A percentile compares a stretch with the other conserved stretches of the same genome.
These are phyloP conservation scores for Cichorium intybus DNA, from an alignment of 140 eudicot species.

Conservation along the genomic window DNA sequence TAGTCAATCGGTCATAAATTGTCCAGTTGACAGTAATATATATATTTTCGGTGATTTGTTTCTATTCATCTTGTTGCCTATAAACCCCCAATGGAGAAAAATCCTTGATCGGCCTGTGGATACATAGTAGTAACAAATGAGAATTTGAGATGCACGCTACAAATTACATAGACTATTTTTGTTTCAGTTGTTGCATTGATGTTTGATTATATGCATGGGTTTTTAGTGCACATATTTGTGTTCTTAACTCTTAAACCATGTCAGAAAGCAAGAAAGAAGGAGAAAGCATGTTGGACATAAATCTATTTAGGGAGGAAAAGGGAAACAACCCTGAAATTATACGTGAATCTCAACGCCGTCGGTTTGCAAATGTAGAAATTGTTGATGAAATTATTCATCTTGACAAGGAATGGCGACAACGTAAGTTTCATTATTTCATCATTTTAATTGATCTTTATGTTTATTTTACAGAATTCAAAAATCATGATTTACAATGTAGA, in stretches of 20 bases:
- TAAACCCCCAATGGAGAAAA: too few species aligned
- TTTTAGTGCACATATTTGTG: background rate
- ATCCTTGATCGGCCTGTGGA: too few species aligned
- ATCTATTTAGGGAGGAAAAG: conserved; percentile 77
- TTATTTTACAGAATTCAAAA: background rate
- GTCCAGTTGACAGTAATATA: too few species aligned
- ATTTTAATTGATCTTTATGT: background rate
- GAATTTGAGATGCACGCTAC: background rate
- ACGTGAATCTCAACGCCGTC: conserved; percentile 87
- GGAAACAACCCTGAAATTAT: conserved; percentile 77
- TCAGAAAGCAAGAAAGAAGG: conserved; percentile 16
- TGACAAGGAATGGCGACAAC: conserved; percentile 69
- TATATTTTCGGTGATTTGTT: too few species aligned
- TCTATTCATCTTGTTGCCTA: too few species aligned
- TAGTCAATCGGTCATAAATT: too few species aligned
- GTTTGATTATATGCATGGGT: too few species aligned
- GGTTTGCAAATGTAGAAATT: conserved; percentile 58
- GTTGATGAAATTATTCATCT: conserved; percentile 77
- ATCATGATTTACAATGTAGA: background rate
- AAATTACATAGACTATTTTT: background rate
- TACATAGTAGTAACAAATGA: background rate
- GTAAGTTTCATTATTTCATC: conserved; percentile 27
- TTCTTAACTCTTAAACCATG: background rate
- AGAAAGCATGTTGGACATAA: conserved; percentile 72
- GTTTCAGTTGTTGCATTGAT: background rate